These are phyloP conservation scores for Chamaecyparis obtusa DNA, from an alignment of 75 land plant species.

Conservation along the genomic window DNA sequence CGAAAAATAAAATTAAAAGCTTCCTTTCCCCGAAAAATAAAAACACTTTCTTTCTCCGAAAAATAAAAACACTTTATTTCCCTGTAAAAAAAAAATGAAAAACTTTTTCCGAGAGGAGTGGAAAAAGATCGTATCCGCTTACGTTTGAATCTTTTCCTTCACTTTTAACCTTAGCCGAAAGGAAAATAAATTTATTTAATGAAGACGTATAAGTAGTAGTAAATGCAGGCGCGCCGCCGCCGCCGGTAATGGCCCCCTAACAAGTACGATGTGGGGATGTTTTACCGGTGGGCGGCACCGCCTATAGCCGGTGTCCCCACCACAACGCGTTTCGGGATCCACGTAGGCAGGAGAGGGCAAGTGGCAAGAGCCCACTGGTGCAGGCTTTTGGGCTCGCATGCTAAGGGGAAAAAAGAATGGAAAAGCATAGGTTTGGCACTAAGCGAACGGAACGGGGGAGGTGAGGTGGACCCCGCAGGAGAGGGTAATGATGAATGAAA, in stretches of 20 bases:
- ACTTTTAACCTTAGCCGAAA: background rate
- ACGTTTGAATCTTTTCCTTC: slow-evolving; percentile 6
- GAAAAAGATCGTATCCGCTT: background rate
- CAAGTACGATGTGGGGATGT: background rate
- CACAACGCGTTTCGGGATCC: background rate
- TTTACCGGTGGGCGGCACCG: slow-evolving; percentile 10
- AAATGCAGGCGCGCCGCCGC: slow-evolving; percentile 4
- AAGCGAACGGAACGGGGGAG: slow-evolving; percentile 11
- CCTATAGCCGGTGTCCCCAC: background rate
- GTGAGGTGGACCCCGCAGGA: background rate
- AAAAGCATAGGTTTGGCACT: slow-evolving; percentile 8
- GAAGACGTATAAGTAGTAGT: background rate
- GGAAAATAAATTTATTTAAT: background rate
- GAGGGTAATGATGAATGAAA: background rate
- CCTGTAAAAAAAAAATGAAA: background rate
- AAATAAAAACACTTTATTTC: too few species aligned
- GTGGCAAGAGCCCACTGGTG: background rate
- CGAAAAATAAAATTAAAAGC: too few species aligned
- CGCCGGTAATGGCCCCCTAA: background rate
- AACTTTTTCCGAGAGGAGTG: background rate
- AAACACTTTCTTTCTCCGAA: too few species aligned
- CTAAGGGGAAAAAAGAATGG: background rate
- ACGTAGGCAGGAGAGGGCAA: background rate
- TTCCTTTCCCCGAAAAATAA: too few species aligned
- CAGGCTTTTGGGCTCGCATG: slow-evolving; percentile 5